Base-by-base conservation (phyloP, 2,329 filamentous ascomycete species). In the Phaeophleospora eucalypticola region DNA sequence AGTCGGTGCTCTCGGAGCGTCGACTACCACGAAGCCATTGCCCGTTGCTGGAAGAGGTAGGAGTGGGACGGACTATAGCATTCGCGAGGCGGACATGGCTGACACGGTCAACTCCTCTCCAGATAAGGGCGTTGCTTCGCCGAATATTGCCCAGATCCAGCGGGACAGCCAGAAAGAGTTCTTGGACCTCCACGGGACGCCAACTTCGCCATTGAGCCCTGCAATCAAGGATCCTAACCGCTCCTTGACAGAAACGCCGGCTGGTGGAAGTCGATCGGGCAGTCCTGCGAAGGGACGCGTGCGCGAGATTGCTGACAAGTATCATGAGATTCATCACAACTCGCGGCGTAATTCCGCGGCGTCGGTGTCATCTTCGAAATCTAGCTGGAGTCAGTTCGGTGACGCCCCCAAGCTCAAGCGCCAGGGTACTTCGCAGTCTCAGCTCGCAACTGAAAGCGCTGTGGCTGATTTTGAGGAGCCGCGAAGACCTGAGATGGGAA, bases 301-400 rank as follows among this genome's bases (percentile, higher is more conserved):
- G 3, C 68, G 73, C 43, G 73, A 76, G 52, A 65, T 79, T 36
- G 75, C 75, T 29, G 73, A 69, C 17, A 76, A 68, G 48, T 75
- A 75, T 52, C 68, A 72, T 36, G 70, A 75, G 17, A 66, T 73
- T 36, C 59, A 55, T 33, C 29, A 49, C 7, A 38, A 42, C 15
- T 52, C 40, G 18, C 65, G 72, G 36, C 69, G 73, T 15, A 72
- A 71, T 32, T 77, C 74, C 12, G 66, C 65, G 10, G 51, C 50
- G 34, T 58, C 52, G 38, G 52, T 57, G 35, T 65, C 68, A 17
- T 74, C 71, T 9, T 66, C 69, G 46, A 62, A 64, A 32, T 74
- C 65, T 34, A 71, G 68, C 18, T 71, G 69, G 62, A 59, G 54
- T 36, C 57, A 58, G 24, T 64, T 63, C 34, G 24, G 24, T 6